Base-by-base conservation (phyloP, 352 stramenopile genomes). In the Pythium brachiatum region DNA sequence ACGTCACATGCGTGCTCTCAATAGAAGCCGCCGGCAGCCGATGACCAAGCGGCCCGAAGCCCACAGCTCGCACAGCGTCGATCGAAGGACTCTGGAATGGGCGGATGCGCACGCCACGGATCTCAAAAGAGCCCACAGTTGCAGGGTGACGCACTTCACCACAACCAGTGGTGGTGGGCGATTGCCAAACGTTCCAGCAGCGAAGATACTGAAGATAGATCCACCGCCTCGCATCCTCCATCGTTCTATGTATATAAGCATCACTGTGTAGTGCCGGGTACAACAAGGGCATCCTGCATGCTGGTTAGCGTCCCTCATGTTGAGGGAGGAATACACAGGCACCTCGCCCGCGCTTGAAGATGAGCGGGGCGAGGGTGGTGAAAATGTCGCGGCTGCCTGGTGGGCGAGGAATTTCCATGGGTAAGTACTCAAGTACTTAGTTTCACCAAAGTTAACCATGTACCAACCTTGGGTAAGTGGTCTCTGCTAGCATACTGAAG, bases 1-100 rank as follows among this genome's bases (percentile, higher is more conserved):
- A 70, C 64, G 64, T 70, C 64, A 70, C 64, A 59, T 20, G 9
- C 9, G 16, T n/a, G 64, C 57, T 70, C 32, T 54, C 34, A 70
- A 70, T 66, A 70, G 51, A 54, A 26, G 57, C 27, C 64, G 26
- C 13, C 38, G 26, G 15, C 16, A 23, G n/a, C 13, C 39, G 29
- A 54, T 60, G 51, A 66, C 36, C 36, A 57, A 58, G 48, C 58
- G 21, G 31, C 36, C 52, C 25, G 26, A 21, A 16, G 8, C 23
- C 5, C 23, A 2, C 18, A 7, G 9, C 23, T 8, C 9, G 52
- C 31, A 20, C 52, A 18, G 34, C 52, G 52, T 38, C 25, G 52
- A 47, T 47, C n/a, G 51, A 57, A 57, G 20, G 41, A 48, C 13
- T 7, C n/a, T 34, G 26, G 29, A 18, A 36, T 56, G 50, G 12